These are phyloP conservation scores for Helicostylum pulchrum DNA, from an alignment of 192 early-diverging fungal species.

Conservation along the genomic window DNA sequence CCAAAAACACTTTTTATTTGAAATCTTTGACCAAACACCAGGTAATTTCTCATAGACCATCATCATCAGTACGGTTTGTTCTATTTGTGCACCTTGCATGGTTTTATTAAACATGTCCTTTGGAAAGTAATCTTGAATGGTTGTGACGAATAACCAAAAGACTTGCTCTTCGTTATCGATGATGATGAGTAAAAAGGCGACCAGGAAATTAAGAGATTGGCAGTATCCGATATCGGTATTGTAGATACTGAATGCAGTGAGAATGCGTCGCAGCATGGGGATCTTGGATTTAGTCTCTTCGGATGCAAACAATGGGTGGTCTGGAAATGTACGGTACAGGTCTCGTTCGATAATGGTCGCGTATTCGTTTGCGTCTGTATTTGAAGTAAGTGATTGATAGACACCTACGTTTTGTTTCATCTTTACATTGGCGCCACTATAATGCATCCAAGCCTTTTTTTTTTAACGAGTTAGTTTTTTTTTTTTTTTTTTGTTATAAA, in stretches of 20 bases:
- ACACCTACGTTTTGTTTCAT: conserved; percentile 52
- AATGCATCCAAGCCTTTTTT: conserved; percentile 63
- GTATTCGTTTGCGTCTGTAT: conserved; percentile 54
- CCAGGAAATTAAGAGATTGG: conserved; percentile 64
- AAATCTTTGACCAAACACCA: conserved; percentile 45
- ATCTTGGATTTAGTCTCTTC: conserved; percentile 16
- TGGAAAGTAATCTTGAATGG: conserved; percentile 72
- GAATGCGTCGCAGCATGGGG: conserved; percentile 57
- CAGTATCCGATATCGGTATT: conserved; percentile 80
- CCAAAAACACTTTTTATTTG: conserved; percentile 39
- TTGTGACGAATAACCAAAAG: conserved; percentile 77
- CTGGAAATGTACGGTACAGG: conserved; percentile 14
- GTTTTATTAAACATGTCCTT: conserved; percentile 70
- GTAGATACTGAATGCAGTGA: conserved; percentile 69
- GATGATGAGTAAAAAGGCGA: conserved; percentile 2
- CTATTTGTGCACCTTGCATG: conserved; percentile 69
- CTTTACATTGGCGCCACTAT: conserved; percentile 65
- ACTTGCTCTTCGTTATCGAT: conserved; percentile 31
- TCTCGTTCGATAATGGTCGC: conserved; percentile 67
- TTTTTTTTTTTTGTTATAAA: conserved; percentile 2
- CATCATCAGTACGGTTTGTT: conserved; percentile 67
- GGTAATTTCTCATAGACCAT: conserved; percentile 53
- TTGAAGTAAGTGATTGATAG: conserved; percentile 47
- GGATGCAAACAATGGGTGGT: conserved; percentile 6
- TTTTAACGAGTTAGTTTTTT: not conserved